A percentile compares a stretch with the other conserved stretches of the same genome.
Conservation (phyloP, 1,139 yeast genomes). For the Candida anutae region DNA sequence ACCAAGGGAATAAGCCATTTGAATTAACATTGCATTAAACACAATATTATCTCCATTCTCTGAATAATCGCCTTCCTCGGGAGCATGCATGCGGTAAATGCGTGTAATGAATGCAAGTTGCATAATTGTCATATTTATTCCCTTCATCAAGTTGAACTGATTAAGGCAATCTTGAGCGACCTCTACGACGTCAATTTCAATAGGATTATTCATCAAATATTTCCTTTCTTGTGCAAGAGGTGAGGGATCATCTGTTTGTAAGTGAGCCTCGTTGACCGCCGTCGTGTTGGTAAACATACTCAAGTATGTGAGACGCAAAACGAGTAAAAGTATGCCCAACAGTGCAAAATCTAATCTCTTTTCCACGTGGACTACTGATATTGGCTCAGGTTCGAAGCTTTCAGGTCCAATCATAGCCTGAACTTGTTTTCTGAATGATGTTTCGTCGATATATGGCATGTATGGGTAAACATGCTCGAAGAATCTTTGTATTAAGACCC, state of each 20-base stretch:
- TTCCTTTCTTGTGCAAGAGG: conserved; percentile 15
- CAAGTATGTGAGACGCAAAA: conserved; percentile 16
- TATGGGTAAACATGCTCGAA: conserved; percentile 41
- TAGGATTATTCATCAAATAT: conserved; percentile 23
- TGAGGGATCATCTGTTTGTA: conserved; percentile 15
- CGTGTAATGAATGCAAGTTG: conserved; percentile 38
- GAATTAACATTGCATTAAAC: conserved; percentile 29
- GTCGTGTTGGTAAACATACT: conserved; percentile 18
- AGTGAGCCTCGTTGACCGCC: conserved; percentile 21
- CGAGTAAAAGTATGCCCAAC: conserved; percentile 16
- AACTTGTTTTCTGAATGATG: conserved; percentile 16
- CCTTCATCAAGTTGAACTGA: conserved; percentile 30
- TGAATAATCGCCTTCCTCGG: conserved; percentile 46
- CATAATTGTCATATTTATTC: conserved; percentile 42
- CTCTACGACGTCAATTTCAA: conserved; percentile 24
- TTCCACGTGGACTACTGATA: conserved; percentile 11
- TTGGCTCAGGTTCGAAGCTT: conserved; percentile 7
- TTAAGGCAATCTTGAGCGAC: conserved; percentile 30
- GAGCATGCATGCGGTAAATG: conserved; percentile 35
- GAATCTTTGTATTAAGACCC: conserved; percentile 25
- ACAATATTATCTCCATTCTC: conserved; percentile 40
- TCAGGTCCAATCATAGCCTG: conserved; percentile 14
- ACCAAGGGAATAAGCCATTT: conserved; percentile 41
- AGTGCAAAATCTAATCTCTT: conserved; percentile 17
- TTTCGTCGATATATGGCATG: conserved; percentile 45